Evolutionary conservation across 176 grass and related monocot species (phyloP), one percentile per base, ranked within the genome.

Genomic region (Puccinellia tenuiflora): DNA sequence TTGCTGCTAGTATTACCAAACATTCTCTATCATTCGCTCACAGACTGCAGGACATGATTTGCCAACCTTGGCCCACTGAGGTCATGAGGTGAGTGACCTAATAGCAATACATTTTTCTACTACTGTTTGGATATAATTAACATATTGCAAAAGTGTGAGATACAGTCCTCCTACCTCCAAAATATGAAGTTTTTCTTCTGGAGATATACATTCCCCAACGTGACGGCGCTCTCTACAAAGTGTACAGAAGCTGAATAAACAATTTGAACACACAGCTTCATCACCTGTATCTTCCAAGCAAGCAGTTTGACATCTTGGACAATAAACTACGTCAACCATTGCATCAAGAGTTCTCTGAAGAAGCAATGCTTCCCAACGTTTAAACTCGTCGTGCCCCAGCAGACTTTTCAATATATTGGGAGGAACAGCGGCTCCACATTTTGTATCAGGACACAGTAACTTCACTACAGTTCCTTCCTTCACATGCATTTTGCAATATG

Each of bases 241-340:
- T n/a, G 92, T 83, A 78, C 92, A 94, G 67, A 94, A 94, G 84
- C 92, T 91, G 92, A 91, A 94, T 72, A 89, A 91, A 85, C 92
- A 94, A 73, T 53, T 87, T 89, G 92, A 75, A 83, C 92, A 94
- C 69, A 91, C 89, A 65, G 89, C 92, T 66, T 94, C 84, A 76
- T 94, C 76, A 22, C 78, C 89, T 59, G 24, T 81, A 73, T 94
- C 92, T 81, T 94, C 89, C 84, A 94, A 87, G 78, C 92, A 94
- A 83, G 81, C 84, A 83, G 89, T 94, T 76, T 94, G 78, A 47
- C 92, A 94, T 89, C 89, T 89, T 0, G 89, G 92, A 80, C 92
- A 94, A 67, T 94, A 94, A 6, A 89, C 89, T 80, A 94, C 87
- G 61, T 94, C 92, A 66, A 21, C 71, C 92, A 94, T 94, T 8